phyloP scores from a whole-genome alignment of 1,284 basidiomycete genomes.

The Mycosarcoma maydis region DNA sequence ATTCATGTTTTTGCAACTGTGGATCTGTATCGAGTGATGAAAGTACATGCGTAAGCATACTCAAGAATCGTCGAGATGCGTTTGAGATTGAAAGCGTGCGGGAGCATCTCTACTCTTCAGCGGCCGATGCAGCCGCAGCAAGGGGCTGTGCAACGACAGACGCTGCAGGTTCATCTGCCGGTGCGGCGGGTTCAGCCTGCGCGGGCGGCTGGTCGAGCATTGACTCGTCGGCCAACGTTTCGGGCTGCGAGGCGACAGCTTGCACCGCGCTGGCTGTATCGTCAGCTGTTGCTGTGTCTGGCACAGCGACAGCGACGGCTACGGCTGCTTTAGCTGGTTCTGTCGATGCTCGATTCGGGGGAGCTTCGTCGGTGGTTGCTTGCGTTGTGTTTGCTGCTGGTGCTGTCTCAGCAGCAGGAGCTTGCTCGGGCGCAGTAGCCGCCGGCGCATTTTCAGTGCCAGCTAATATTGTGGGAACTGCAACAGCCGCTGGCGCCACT shows the following conservation, averaged over 20 bases:
- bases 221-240: slow-evolving; percentile 3
- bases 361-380: background rate
- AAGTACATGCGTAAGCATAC: too few relatives aligned
- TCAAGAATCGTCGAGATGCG: too few relatives aligned
- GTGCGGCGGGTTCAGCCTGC: background rate
- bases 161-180: background rate
- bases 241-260: slow-evolving; percentile 3
- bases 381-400: background rate
- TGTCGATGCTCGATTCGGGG: background rate
- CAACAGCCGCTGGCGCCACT: slow-evolving; percentile 2
- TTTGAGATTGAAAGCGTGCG: too few relatives aligned
- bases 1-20: too few relatives aligned
- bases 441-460: background rate
- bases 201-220: slow-evolving; percentile 10
- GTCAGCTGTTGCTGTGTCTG: background rate
- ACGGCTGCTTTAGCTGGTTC: background rate
- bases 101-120: too few relatives aligned
- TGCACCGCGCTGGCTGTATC: slow-evolving; percentile 5
- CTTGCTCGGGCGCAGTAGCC: background rate
- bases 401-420: slow-evolving; percentile 3
- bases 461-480: too few relatives aligned
- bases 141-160: background rate
- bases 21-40: too few relatives aligned
- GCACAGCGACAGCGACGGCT: background rate
- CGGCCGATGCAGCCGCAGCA: background rate